These are phyloP conservation scores for Suhomyces maxii DNA, from an alignment of 1,139 yeast genomes.

Conservation along the genomic window DNA sequence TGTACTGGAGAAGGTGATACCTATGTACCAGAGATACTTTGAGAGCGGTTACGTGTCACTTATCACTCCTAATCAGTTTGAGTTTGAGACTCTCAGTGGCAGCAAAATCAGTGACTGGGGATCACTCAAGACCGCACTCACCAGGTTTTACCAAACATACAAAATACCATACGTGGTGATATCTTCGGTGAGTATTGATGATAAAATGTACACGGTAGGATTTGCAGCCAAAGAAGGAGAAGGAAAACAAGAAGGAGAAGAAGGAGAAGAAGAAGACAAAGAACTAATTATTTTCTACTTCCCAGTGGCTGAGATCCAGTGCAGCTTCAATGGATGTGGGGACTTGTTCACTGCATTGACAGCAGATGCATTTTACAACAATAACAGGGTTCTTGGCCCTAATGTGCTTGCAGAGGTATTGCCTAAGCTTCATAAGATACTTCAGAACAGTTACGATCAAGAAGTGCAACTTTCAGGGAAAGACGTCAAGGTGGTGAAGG, in stretches of 20 bases:
- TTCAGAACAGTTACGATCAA: conserved; percentile 27
- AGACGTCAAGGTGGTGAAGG: conserved; percentile 26
- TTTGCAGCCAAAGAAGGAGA: conserved; percentile 12
- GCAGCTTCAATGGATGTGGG: conserved; percentile 48
- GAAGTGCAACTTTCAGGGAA: conserved; percentile 18
- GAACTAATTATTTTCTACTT: conserved; percentile 23
- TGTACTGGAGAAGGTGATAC: conserved; percentile 35
- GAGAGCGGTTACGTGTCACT: conserved; percentile 31
- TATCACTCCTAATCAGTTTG: conserved; percentile 45
- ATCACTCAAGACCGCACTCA: conserved; percentile 23
- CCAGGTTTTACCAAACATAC: conserved; percentile 20
- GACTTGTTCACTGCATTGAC: conserved; percentile 45
- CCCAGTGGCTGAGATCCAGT: conserved; percentile 33
- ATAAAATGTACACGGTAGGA: conserved; percentile 37
- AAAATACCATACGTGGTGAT: conserved; percentile 32
- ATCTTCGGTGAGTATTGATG: conserved; percentile 35
- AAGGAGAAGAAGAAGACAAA: too few relatives aligned
- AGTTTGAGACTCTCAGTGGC: conserved; percentile 35
- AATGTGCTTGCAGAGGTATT: conserved; percentile 29
- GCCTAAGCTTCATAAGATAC: conserved; percentile 29
- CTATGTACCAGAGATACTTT: conserved; percentile 28
- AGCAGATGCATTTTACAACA: conserved; percentile 32
- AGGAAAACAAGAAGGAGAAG: too few relatives aligned
- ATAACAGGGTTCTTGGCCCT: conserved; percentile 24
- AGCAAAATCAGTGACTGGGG: conserved; percentile 23